Conservation (phyloP, 1,284 basidiomycete species). For the Leccinum fallax region DNA sequence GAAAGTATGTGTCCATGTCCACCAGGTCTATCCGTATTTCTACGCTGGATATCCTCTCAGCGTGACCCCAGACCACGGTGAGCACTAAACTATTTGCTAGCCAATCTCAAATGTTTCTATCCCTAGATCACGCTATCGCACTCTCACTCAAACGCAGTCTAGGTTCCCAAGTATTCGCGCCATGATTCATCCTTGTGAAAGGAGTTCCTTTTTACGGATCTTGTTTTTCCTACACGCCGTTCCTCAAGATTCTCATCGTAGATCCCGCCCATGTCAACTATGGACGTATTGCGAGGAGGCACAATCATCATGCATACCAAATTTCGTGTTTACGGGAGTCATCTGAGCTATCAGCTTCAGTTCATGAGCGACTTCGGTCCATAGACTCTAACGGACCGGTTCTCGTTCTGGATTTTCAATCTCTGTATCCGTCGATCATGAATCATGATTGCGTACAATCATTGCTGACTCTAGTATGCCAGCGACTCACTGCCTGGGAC, state of each 20-base stretch:
- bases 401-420: slow-evolving; percentile 84
- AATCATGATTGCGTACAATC: slow-evolving; percentile 87
- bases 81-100: slow-evolving; percentile 41
- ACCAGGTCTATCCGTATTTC: slow-evolving; percentile 86
- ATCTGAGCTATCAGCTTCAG: slow-evolving; percentile 87
- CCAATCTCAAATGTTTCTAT: slow-evolving; percentile 65
- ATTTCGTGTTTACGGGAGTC: slow-evolving; percentile 86
- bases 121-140: slow-evolving; percentile 79
- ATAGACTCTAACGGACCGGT: slow-evolving; percentile 54
- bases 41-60: slow-evolving; percentile 69
- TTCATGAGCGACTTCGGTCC: slow-evolving; percentile 96
- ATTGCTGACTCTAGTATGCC: slow-evolving; percentile 56
- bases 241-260: slow-evolving; percentile 83
- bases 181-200: slow-evolving; percentile 66
- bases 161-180: slow-evolving; percentile 56
- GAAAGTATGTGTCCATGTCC: slow-evolving; percentile 87
- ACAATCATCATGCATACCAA: slow-evolving; percentile 74
- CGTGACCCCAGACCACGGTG: slow-evolving; percentile 53
- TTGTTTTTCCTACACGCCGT: slow-evolving; percentile 77
- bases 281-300: slow-evolving; percentile 80
- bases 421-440: slow-evolving; percentile 86
- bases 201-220: slow-evolving; percentile 96
- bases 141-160: slow-evolving; percentile 71
- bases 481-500: slow-evolving; percentile 2
- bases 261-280: slow-evolving; percentile 69